Evolutionary conservation across 73 alveolate species (phyloP).

Genomic region (Loxodes magnus): DNA sequence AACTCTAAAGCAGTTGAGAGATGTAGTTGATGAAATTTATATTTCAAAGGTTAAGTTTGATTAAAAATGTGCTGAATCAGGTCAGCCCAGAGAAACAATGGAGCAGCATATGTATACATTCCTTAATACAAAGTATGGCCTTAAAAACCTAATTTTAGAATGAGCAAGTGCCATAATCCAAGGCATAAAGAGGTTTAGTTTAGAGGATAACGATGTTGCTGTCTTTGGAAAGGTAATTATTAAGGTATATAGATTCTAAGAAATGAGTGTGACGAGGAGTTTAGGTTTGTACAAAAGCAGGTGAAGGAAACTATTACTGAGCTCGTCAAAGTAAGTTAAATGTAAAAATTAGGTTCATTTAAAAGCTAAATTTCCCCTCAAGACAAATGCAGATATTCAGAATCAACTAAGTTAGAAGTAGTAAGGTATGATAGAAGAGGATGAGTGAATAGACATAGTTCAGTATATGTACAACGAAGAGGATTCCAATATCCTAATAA

Average conservation of each 20-base stretch:
- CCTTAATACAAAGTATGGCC: constrained; percentile 75
- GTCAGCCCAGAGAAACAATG: constrained; percentile 69
- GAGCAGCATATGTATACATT: constrained; percentile 75
- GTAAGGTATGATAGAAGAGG: constrained; percentile 50
- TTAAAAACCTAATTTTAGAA: constrained; percentile 64
- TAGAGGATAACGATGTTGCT: constrained; percentile 61
- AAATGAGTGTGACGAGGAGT: constrained; percentile 80
- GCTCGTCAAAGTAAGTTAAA: constrained; percentile 22
- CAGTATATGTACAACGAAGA: constrained; percentile 24
- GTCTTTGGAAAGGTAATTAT: constrained; percentile 81
- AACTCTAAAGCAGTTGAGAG: constrained; percentile 39
- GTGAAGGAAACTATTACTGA: constrained; percentile 46
- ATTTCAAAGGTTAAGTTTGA: constrained; percentile 59
- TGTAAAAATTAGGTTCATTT: constrained; percentile 17
- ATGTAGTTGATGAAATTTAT: constrained; percentile 59
- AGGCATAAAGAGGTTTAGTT: constrained; percentile 50
- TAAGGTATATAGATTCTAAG: too few species aligned
- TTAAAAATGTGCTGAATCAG: constrained; percentile 49
- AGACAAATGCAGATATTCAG: constrained; percentile 54
- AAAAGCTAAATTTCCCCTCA: constrained; percentile 54
- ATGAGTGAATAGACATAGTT: constrained; percentile 46
- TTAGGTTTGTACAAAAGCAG: constrained; percentile 32
- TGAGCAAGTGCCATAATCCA: constrained; percentile 76
- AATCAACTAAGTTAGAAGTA: constrained; percentile 28
- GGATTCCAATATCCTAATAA: constrained; percentile 5